Conservation (phyloP, 305 asterid genomes). For the Ruellia speciosa region DNA sequence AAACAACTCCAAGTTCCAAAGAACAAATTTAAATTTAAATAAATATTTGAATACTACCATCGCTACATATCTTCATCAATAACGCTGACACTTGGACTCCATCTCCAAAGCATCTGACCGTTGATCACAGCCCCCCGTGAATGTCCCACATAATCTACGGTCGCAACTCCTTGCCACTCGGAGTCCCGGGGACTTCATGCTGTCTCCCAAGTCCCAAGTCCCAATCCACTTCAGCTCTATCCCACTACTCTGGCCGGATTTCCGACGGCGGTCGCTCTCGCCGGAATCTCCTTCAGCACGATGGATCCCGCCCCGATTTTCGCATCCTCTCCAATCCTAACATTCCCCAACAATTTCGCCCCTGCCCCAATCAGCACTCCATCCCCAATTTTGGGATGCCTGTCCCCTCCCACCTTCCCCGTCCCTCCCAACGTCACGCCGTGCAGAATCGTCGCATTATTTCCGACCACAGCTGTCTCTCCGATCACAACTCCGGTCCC, state of each 20-base stretch:
- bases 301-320: slow-evolving; percentile 46
- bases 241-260: slow-evolving; percentile 43
- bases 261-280: slow-evolving; percentile 41
- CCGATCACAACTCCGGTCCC: slow-evolving; percentile 53
- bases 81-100: not conserved
- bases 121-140: not conserved
- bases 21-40: too few relatives aligned
- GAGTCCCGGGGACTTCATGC: not conserved
- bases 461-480: slow-evolving; percentile 49
- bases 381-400: slow-evolving; percentile 52
- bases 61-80: not conserved
- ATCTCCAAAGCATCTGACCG: not conserved
- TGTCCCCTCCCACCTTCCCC: slow-evolving; percentile 38
- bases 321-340: slow-evolving; percentile 31
- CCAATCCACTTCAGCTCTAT: slow-evolving; percentile 12
- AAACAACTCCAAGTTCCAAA: too few relatives aligned
- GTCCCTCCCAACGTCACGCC: slow-evolving; percentile 47
- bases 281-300: slow-evolving; percentile 36
- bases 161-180: not conserved
- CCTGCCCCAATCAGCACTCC: slow-evolving; percentile 49
- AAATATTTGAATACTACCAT: too few relatives aligned
- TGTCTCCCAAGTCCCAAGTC: not conserved
- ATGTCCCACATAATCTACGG: not conserved
- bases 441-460: slow-evolving; percentile 38
- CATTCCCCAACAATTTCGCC: slow-evolving; percentile 35